These are phyloP conservation scores for Erodium chrysanthum DNA, from an alignment of 441 rosid species.

Conservation along the genomic window DNA sequence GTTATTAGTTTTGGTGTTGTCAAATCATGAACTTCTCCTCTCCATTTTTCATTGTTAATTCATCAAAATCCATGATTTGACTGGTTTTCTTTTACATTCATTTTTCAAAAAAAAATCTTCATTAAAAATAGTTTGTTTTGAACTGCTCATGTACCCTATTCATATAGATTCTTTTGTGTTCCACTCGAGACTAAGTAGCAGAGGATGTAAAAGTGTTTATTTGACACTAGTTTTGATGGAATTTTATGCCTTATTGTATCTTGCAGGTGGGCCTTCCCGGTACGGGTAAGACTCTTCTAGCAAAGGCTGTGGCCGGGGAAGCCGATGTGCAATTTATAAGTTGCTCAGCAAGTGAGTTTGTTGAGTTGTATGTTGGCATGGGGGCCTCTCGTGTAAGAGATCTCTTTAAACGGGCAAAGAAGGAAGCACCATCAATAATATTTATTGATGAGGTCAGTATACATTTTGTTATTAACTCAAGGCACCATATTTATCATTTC, in stretches of 20 bases:
- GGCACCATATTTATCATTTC: neutral
- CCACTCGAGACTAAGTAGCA: neutral
- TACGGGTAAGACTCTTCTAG: slow-evolving; percentile 24
- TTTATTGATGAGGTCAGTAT: slow-evolving; percentile 82
- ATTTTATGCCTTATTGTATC: slow-evolving; percentile 16
- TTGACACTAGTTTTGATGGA: slow-evolving; percentile 1
- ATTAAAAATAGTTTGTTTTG: no score
- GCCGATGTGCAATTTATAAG: slow-evolving; percentile 94
- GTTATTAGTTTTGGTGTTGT: neutral
- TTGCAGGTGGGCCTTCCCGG: slow-evolving; percentile 96
- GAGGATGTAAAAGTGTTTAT: neutral
- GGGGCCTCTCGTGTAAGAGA: slow-evolving; percentile 32
- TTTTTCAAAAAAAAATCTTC: no score
- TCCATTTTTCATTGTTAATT: neutral
- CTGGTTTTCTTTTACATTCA: neutral
- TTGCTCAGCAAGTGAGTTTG: slow-evolving; percentile 97
- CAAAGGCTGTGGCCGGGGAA: slow-evolving; percentile 95
- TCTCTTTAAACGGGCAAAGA: slow-evolving; percentile 90
- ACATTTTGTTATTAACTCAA: neutral
- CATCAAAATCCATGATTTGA: neutral
- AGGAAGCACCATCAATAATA: slow-evolving; percentile 88
- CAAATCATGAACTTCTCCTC: neutral
- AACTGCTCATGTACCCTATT: neutral
- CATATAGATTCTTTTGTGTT: neutral
- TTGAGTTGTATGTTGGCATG: slow-evolving; percentile 87